Percentiles rank a stretch among this genome's conserved stretches.
phyloP scores from a whole-genome alignment of 768 basidiomycete genomes.

The Amanita pseudoporphyria region DNA sequence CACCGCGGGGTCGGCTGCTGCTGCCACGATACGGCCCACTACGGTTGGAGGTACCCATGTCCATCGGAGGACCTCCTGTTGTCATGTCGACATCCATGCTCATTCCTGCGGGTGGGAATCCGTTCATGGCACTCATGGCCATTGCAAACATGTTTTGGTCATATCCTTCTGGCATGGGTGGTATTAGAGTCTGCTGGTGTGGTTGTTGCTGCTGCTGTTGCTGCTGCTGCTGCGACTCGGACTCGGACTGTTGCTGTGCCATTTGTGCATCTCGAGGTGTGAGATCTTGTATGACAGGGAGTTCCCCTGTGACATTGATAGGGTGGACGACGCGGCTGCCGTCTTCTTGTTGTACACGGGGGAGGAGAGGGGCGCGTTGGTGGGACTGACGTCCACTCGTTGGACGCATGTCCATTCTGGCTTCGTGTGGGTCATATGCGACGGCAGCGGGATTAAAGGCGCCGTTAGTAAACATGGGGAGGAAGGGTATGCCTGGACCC shows the following conservation, averaged over 20 bases:
- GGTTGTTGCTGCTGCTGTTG: constrained; percentile 7
- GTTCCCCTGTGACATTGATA: constrained; percentile 50
- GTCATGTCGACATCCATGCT: constrained; percentile 19
- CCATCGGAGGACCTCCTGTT: neutral
- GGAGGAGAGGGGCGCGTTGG: constrained; percentile 47
- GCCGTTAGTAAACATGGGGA: constrained; percentile 60
- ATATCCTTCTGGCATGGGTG: constrained; percentile 7
- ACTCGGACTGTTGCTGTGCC: constrained; percentile 18
- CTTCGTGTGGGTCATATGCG: constrained; percentile 71
- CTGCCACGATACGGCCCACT: constrained; percentile 26
- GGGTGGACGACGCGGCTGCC: constrained; percentile 29
- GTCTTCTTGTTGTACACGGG: constrained; percentile 46
- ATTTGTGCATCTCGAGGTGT: constrained; percentile 41
- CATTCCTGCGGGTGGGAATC: constrained; percentile 8
- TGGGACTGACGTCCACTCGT: constrained; percentile 27
- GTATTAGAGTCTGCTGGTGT: constrained; percentile 1
- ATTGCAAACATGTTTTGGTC: constrained; percentile 9
- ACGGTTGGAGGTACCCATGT: constrained; percentile 2
- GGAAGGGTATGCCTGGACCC: constrained; percentile 47
- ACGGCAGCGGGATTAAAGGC: constrained; percentile 30
- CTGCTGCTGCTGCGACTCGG: constrained; percentile 14
- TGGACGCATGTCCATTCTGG: constrained; percentile 73
- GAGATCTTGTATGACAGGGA: constrained; percentile 78
- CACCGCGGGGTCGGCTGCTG: constrained; percentile 22
- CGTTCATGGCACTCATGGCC: constrained; percentile 9